Evolutionary conservation across 2,329 filamentous ascomycete species (phyloP).

Genomic region (Pseudogymnoascus sp.): DNA sequence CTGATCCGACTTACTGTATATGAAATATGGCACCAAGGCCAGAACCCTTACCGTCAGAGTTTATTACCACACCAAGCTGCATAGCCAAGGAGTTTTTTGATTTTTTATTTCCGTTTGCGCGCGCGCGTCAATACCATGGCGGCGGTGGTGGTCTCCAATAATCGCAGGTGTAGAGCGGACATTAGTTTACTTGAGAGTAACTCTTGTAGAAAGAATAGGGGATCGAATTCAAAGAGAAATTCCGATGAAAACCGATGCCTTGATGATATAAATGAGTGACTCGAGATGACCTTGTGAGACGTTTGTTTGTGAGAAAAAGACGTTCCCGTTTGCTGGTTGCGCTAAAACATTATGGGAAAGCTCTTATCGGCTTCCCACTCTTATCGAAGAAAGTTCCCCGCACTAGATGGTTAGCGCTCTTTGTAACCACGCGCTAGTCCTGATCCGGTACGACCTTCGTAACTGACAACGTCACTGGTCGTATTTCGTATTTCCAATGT

Average conservation of each 20-base stretch:
- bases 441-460: background rate
- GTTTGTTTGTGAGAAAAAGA: conserved; percentile 1
- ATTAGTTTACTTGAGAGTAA: background rate
- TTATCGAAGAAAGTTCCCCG: background rate
- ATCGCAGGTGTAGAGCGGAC: background rate
- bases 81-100: conserved; percentile 4
- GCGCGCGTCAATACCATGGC: conserved; percentile 2
- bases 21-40: background rate
- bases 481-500: background rate
- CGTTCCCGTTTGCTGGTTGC: background rate
- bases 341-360: background rate
- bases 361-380: conserved; percentile 1
- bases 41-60: conserved; percentile 5
- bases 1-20: conserved; percentile 3
- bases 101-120: background rate
- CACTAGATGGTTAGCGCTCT: background rate
- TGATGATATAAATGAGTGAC: background rate
- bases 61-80: conserved; percentile 3
- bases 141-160: conserved; percentile 1
- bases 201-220: background rate
- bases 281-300: background rate
- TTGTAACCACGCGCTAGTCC: background rate
- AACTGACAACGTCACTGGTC: conserved; percentile 6
- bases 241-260: background rate
- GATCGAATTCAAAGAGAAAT: background rate